phyloP scores from a whole-genome alignment of 345 rosid genomes.

The Carallia pectinifolia region DNA sequence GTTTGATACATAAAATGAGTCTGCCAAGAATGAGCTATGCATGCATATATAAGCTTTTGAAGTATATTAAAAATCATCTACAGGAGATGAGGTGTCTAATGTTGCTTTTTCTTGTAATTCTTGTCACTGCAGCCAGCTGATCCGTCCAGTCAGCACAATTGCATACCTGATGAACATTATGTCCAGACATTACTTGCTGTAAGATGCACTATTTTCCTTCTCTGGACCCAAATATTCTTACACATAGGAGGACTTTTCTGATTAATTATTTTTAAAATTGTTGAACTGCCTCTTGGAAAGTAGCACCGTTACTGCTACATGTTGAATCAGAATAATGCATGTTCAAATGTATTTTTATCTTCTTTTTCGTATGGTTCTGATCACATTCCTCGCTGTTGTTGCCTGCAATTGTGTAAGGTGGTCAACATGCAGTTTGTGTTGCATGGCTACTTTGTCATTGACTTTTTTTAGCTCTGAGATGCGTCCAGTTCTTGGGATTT shows the following conservation, averaged over 20 bases:
- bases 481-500: background rate
- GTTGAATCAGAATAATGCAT: no score
- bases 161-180: conserved; percentile 96
- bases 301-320: background rate
- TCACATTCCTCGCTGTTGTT: background rate
- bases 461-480: background rate
- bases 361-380: no score
- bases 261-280: no score
- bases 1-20: background rate
- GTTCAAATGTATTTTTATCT: no score
- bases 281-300: no score
- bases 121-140: conserved; percentile 65
- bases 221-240: background rate
- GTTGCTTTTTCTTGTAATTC: conserved; percentile 9
- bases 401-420: background rate
- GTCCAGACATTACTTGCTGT: conserved; percentile 91
- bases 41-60: background rate
- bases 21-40: background rate
- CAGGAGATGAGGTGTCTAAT: conserved; percentile 3
- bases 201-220: conserved; percentile 33
- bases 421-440: background rate
- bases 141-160: conserved; percentile 81
- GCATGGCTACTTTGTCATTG: background rate
- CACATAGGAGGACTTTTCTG: background rate
- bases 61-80: background rate